Evolutionary conservation across 1,284 basidiomycete species (phyloP).

Genomic region (Agaricales sp.): DNA sequence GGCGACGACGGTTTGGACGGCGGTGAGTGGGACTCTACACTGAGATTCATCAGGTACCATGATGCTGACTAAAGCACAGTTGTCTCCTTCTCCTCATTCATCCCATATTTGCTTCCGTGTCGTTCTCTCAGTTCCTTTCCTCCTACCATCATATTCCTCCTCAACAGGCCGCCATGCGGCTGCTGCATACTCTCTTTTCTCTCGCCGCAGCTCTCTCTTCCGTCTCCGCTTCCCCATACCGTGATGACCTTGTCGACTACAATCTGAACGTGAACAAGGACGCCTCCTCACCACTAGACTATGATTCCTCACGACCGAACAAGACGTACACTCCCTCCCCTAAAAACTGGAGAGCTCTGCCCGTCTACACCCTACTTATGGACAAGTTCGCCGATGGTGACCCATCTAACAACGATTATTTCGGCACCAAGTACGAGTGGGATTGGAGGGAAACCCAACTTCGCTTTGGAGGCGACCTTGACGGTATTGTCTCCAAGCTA

Average conservation of each 20-base stretch:
- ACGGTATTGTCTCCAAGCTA: slow-evolving; percentile 61
- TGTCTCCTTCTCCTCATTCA: neutral
- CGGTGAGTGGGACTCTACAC: slow-evolving; percentile 23
- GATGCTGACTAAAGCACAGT: slow-evolving; percentile 12
- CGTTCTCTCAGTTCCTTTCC: slow-evolving; percentile 7
- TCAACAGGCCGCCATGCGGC: slow-evolving; percentile 18
- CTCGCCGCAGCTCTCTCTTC: slow-evolving; percentile 6
- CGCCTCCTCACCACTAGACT: slow-evolving; percentile 62
- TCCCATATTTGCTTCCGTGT: neutral
- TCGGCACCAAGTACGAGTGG: slow-evolving; percentile 68
- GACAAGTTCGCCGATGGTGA: slow-evolving; percentile 93
- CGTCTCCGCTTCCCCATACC: slow-evolving; percentile 54
- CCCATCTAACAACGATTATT: slow-evolving; percentile 84
- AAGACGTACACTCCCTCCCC: slow-evolving; percentile 70
- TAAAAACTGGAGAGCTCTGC: slow-evolving; percentile 77
- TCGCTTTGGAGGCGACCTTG: slow-evolving; percentile 79
- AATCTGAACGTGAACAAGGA: slow-evolving; percentile 81
- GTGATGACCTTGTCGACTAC: slow-evolving; percentile 65
- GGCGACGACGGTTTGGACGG: slow-evolving; percentile 41
- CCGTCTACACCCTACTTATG: slow-evolving; percentile 77
- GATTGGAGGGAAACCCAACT: slow-evolving; percentile 84
- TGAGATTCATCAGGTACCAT: slow-evolving; percentile 14
- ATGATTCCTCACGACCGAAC: slow-evolving; percentile 51
- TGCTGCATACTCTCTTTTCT: slow-evolving; percentile 17
- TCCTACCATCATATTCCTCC: slow-evolving; percentile 8